Evolutionary conservation across 2,329 filamentous ascomycete species (phyloP).

Genomic region (Cladosporium velox): DNA sequence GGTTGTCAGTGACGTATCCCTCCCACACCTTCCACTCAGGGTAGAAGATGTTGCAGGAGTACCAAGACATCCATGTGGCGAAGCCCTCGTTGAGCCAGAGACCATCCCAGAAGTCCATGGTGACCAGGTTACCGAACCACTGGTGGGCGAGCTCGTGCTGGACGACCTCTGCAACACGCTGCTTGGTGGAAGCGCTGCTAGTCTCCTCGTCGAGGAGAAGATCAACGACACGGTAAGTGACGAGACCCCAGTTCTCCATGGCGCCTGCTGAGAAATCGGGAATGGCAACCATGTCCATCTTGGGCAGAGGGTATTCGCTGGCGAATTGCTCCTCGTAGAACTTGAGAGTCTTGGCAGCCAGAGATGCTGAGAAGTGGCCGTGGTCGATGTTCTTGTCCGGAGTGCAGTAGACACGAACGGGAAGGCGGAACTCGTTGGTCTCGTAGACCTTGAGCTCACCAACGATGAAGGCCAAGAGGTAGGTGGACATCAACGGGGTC

Average conservation of each 20-base stretch:
- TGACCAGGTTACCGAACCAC: slow-evolving; percentile 97
- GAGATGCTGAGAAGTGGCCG: slow-evolving; percentile 84
- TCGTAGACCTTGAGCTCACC: slow-evolving; percentile 94
- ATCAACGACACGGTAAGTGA: slow-evolving; percentile 93
- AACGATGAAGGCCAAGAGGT: slow-evolving; percentile 90
- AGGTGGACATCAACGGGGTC: slow-evolving; percentile 93
- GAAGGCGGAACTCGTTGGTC: slow-evolving; percentile 86
- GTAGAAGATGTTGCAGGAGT: slow-evolving; percentile 91
- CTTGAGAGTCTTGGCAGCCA: slow-evolving; percentile 83
- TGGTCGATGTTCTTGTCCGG: slow-evolving; percentile 88
- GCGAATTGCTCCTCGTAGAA: slow-evolving; percentile 97
- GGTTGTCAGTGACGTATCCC: slow-evolving; percentile 87
- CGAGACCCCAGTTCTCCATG: slow-evolving; percentile 98
- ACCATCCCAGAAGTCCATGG: slow-evolving; percentile 98
- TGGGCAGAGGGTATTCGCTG: slow-evolving; percentile 81
- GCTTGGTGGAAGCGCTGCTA: slow-evolving; percentile 84
- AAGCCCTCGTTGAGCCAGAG: slow-evolving; percentile 95
- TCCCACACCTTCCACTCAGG: slow-evolving; percentile 99
- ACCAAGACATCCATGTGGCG: slow-evolving; percentile 91
- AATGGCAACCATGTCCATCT: slow-evolving; percentile 96
- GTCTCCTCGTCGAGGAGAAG: slow-evolving; percentile 89
- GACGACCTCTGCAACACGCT: slow-evolving; percentile 91
- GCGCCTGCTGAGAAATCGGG: slow-evolving; percentile 94
- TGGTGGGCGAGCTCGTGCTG: slow-evolving; percentile 97
- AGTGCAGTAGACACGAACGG: slow-evolving; percentile 91